Evolutionary conservation across 2,329 filamentous ascomycete species (phyloP), one percentile per base, ranked within the genome.

Genomic region (Verticillium nonalfalfae): DNA sequence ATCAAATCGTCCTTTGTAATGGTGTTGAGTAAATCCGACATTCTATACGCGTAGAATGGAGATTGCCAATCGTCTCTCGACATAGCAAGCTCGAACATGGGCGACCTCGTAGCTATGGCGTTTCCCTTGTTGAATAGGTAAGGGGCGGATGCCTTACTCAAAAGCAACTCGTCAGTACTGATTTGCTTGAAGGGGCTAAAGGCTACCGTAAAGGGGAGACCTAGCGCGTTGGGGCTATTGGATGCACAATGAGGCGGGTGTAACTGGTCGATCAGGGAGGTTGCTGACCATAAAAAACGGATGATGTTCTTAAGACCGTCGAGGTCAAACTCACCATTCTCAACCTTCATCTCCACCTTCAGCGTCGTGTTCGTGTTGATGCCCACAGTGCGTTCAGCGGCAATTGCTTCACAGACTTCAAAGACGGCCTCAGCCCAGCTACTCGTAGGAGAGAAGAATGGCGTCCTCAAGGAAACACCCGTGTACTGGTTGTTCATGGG

Each of bases 221-320:
- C 63, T 2, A 57, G 61, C 14, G 61, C 57, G 21, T 26, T 21
- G 10, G 34, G 9, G 5, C 61, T 62, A 13, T 36, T 54, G 4
- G 57, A 35, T 0, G 58, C 61, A 7, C 57, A 59, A 38, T 59
- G 57, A 9, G 35, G 36, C 9, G 61, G 36, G 15, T 64, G 61
- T 0, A 63, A 54, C 4, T 57, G 13, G n/a, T 61, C 57, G 13
- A 61, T 10, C 3, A 38, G 40, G 13, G 58, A 57, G 1, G 59
- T 59, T 18, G 55, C 57, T 5, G 7, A 15, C 61, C 59, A 64
- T 3, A 64, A 59, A 3, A 64, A 59, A 5, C 15, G 18, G 39
- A 60, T 15, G 6, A 60, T 40, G 4, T 36, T 35, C 38, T 59
- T 52, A 21, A 59, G 38, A 2, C 60, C 55, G 10, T 14, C 1